A percentile compares a stretch with the other conserved stretches of the same genome.
Evolutionary conservation across 2,329 filamentous ascomycete species (phyloP).

Genomic region (Aspergillus ustus): DNA sequence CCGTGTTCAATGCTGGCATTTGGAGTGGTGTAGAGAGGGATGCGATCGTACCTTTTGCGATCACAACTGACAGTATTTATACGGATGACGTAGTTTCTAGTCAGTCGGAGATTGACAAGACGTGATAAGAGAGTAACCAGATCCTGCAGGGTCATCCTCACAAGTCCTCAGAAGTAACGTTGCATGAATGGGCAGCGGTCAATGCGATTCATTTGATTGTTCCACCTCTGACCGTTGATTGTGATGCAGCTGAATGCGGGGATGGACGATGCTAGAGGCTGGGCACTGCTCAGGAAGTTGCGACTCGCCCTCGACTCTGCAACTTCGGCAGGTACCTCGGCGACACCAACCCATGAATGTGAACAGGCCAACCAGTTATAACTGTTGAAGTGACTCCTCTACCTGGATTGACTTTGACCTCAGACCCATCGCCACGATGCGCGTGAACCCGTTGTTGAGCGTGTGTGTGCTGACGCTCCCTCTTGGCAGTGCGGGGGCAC

Average conservation of each 20-base stretch:
- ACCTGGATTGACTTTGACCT: background rate
- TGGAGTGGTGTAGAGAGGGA: background rate
- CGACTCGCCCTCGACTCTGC: background rate
- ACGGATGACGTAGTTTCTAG: background rate
- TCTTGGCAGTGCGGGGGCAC: background rate
- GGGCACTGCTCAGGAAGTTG: background rate
- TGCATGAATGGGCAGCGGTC: background rate
- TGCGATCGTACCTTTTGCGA: background rate
- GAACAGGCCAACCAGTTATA: background rate
- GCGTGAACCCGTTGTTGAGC: background rate
- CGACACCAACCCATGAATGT: background rate
- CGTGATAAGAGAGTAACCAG: background rate
- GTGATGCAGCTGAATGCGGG: background rate
- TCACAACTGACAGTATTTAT: background rate
- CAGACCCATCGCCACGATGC: background rate
- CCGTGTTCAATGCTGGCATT: slow-evolving; percentile 8
- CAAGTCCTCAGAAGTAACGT: background rate
- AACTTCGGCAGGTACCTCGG: background rate
- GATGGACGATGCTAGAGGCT: background rate
- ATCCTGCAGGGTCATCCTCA: background rate
- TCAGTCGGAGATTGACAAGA: background rate
- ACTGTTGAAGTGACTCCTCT: background rate
- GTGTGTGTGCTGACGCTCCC: slow-evolving; percentile 2
- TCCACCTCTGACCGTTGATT: background rate
- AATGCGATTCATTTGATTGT: background rate